phyloP scores from a whole-genome alignment of 305 asterid species.

The Fraxinus sp. region DNA sequence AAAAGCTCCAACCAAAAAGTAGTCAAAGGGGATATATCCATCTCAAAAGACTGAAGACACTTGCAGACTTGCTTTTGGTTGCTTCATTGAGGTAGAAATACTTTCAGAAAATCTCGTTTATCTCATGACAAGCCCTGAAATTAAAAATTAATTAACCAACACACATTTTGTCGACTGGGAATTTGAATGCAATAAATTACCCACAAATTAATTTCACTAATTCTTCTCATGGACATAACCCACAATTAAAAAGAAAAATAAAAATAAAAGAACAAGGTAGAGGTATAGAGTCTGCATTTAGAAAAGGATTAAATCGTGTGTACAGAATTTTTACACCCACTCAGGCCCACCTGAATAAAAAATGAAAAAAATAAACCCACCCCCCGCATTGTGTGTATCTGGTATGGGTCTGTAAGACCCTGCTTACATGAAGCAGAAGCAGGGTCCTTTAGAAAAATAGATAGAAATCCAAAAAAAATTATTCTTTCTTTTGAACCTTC shows the following conservation, averaged over 20 bases:
- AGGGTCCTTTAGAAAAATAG: neutral
- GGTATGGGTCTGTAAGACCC: too few species aligned
- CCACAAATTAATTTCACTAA: slow-evolving; percentile 8
- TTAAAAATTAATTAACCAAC: neutral
- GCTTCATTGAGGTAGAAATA: neutral
- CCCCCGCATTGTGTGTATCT: too few species aligned
- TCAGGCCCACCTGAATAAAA: too few species aligned
- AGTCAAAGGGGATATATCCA: slow-evolving; percentile 25
- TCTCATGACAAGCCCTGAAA: neutral
- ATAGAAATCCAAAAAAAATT: neutral
- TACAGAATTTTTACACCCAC: too few species aligned
- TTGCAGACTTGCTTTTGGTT: neutral
- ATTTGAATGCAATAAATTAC: neutral
- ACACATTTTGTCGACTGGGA: neutral
- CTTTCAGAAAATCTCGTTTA: neutral
- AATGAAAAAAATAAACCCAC: too few species aligned
- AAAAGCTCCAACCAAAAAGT: neutral
- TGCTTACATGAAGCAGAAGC: too few species aligned
- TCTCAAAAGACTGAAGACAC: slow-evolving; percentile 18
- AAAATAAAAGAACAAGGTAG: neutral
- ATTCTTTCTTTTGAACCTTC: neutral
- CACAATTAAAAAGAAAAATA: neutral
- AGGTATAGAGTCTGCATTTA: neutral
- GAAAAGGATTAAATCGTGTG: neutral
- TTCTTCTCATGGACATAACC: neutral